Conservation (phyloP, 164 flowering plant species). For the Sextonia rubra region DNA sequence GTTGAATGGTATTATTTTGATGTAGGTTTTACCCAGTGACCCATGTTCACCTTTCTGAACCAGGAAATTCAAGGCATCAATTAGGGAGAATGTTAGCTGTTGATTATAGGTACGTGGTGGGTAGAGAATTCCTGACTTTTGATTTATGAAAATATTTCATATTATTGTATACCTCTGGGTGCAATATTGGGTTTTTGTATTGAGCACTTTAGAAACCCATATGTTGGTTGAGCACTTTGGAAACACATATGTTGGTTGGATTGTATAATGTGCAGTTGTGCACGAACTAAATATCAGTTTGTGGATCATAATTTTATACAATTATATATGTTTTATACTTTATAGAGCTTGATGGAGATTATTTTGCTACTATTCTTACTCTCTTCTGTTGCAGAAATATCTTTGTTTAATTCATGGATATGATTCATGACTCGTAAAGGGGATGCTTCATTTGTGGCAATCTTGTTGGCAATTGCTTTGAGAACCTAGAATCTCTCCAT, state of each 20-base stretch:
- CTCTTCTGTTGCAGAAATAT: neutral
- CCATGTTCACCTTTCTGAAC: slow-evolving; percentile 68
- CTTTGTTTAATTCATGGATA: neutral
- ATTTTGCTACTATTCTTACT: neutral
- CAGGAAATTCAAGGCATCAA: slow-evolving; percentile 81
- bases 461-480: neutral
- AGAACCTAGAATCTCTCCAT: neutral
- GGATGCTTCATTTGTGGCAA: neutral
- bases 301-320: neutral
- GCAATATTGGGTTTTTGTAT: neutral
- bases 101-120: slow-evolving; percentile 57
- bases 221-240: no score
- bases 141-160: slow-evolving; percentile 3
- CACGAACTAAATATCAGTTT: neutral
- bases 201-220: neutral
- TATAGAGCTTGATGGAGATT: neutral
- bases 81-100: slow-evolving; percentile 84
- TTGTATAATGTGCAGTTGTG: no score
- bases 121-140: neutral
- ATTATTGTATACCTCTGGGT: neutral
- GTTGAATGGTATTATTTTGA: slow-evolving; percentile 7
- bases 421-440: neutral
- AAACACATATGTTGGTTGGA: no score
- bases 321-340: neutral
- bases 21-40: slow-evolving; percentile 73